Percentiles rank a stretch among this genome's conserved stretches.
These are phyloP conservation scores for Holtermanniella nyarrowii DNA, from an alignment of 768 basidiomycete species.

Conservation along the genomic window DNA sequence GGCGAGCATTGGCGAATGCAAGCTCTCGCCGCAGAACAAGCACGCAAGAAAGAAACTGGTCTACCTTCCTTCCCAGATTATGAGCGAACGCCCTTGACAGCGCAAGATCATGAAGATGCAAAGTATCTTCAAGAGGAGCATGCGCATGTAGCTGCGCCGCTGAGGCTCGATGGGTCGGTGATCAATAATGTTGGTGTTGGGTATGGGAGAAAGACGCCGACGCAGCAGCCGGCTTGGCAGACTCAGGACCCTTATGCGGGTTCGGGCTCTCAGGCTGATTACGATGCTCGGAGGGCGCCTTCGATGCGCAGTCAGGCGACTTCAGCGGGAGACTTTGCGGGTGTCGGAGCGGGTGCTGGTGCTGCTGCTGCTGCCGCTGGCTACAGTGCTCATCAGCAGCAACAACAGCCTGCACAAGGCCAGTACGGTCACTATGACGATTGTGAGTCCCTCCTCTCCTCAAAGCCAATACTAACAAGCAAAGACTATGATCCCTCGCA, in stretches of 20 bases:
- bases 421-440: slow-evolving; percentile 1
- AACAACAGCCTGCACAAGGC: background rate
- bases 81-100: slow-evolving; percentile 20
- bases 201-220: slow-evolving; percentile 23
- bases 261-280: slow-evolving; percentile 2
- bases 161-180: slow-evolving; percentile 16
- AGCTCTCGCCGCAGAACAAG: slow-evolving; percentile 22
- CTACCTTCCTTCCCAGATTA: slow-evolving; percentile 26
- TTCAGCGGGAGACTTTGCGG: slow-evolving; percentile 22
- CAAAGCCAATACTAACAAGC: background rate
- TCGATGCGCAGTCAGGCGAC: slow-evolving; percentile 8
- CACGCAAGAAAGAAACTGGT: slow-evolving; percentile 29
- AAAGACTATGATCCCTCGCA: slow-evolving; percentile 4
- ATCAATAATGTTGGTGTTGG: slow-evolving; percentile 21
- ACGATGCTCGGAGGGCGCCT: slow-evolving; percentile 8
- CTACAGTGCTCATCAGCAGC: background rate
- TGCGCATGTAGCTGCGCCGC: background rate
- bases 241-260: slow-evolving; percentile 2
- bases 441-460: background rate
- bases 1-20: slow-evolving; percentile 25
- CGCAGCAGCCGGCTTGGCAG: slow-evolving; percentile 6
- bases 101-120: slow-evolving; percentile 16
- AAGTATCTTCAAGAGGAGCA: slow-evolving; percentile 27
- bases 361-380: slow-evolving; percentile 14
- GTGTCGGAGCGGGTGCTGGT: slow-evolving; percentile 27